phyloP scores from a whole-genome alignment of 2,329 filamentous ascomycete genomes.

The Chalaropsis ovoidea region DNA sequence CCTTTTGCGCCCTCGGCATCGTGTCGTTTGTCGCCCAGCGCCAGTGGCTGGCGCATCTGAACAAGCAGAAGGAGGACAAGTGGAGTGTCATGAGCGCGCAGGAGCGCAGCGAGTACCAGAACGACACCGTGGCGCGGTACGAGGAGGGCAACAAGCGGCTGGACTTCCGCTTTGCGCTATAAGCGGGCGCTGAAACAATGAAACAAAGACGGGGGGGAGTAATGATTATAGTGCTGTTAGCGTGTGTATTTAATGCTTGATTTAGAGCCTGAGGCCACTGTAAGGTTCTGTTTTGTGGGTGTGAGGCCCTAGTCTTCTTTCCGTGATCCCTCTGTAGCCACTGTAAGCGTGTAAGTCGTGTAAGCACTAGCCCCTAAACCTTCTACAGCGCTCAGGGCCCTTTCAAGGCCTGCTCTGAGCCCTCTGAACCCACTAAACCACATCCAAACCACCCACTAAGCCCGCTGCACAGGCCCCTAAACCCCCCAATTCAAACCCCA shows the following conservation, averaged over 20 bases:
- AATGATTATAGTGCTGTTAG: no score
- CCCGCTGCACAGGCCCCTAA: no score
- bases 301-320: no score
- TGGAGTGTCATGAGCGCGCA: constrained; percentile 25
- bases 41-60: constrained; percentile 35
- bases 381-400: no score
- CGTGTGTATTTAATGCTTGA: not conserved
- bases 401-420: no score
- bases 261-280: not conserved
- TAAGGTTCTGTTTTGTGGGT: not conserved
- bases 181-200: not conserved
- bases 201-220: no score
- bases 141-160: constrained; percentile 27
- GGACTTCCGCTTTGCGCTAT: constrained; percentile 28
- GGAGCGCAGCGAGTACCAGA: constrained; percentile 23
- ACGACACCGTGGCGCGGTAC: constrained; percentile 25
- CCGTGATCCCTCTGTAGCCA: not conserved
- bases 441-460: no score
- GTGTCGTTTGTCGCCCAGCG: constrained; percentile 36
- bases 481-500: not conserved
- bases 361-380: not conserved
- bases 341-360: not conserved
- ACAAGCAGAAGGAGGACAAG: constrained; percentile 27
- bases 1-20: constrained; percentile 28
- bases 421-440: no score